phyloP scores from a whole-genome alignment of 2,329 filamentous ascomycete genomes.

The Sporothrix sp. region DNA sequence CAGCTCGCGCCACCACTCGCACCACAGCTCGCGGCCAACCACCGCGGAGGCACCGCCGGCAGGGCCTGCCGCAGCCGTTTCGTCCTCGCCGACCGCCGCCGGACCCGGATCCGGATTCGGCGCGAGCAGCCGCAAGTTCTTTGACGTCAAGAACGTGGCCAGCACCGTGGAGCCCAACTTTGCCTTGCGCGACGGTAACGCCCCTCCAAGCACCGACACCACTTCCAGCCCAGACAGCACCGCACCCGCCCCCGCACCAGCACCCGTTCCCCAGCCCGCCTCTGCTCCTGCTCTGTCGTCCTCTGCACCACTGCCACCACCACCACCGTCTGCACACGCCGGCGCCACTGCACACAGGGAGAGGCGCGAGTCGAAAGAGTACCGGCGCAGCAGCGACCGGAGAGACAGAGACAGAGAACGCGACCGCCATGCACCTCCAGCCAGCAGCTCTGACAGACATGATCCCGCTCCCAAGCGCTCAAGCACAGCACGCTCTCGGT shows the following conservation, averaged over 20 bases:
- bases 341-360: slow-evolving; percentile 7
- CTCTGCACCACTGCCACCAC: no score
- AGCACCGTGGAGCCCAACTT: slow-evolving; percentile 23
- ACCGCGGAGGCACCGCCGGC: slow-evolving; percentile 9
- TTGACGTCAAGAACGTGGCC: slow-evolving; percentile 23
- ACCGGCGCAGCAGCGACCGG: slow-evolving; percentile 5
- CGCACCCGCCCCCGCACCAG: background rate
- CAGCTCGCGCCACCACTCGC: slow-evolving; percentile 19
- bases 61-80: background rate
- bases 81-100: slow-evolving; percentile 6
- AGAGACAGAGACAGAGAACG: background rate
- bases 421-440: background rate
- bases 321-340: background rate
- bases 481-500: slow-evolving; percentile 16
- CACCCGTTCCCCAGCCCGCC: background rate
- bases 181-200: slow-evolving; percentile 27
- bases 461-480: slow-evolving; percentile 17
- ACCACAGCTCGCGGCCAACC: slow-evolving; percentile 14
- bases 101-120: slow-evolving; percentile 9
- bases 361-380: slow-evolving; percentile 9
- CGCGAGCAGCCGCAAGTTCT: slow-evolving; percentile 21
- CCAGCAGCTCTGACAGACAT: slow-evolving; percentile 15
- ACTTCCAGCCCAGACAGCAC: slow-evolving; percentile 5
- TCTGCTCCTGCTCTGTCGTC: no score
- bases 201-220: slow-evolving; percentile 14